phyloP scores from a whole-genome alignment of 257 asterid species.

The Verbena officinalis region DNA sequence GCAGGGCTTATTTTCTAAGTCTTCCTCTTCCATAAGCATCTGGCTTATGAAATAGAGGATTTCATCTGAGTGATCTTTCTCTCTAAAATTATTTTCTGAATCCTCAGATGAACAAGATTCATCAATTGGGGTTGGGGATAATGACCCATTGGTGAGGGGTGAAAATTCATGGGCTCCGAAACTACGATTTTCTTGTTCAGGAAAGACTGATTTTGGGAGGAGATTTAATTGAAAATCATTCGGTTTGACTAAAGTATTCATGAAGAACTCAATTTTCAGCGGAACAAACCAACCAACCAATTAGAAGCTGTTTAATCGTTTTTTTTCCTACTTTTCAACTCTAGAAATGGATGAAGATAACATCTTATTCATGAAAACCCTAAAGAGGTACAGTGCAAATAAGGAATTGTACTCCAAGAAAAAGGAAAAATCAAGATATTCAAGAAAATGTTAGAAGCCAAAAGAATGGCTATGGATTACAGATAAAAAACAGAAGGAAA shows the following conservation, averaged over 20 bases:
- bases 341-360: background rate
- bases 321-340: background rate
- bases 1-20: conserved; percentile 58
- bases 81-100: conserved; percentile 20
- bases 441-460: too few relatives aligned
- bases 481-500: too few relatives aligned
- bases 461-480: too few relatives aligned
- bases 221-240: conserved; percentile 33
- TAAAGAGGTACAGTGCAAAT: too few relatives aligned
- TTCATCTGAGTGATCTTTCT: conserved; percentile 53
- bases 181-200: conserved; percentile 27
- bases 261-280: conserved; percentile 6
- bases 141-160: background rate
- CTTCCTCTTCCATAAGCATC: conserved; percentile 82
- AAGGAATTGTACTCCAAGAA: background rate
- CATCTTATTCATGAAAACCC: background rate
- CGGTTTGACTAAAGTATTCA: conserved; percentile 37
- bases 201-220: conserved; percentile 22
- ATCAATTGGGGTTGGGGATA: conserved; percentile 9
- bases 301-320: background rate
- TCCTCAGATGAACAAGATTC: conserved; percentile 38
- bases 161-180: conserved; percentile 6
- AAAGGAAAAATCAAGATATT: background rate
- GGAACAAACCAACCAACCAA: too few relatives aligned
- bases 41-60: conserved; percentile 56